Evolutionary conservation across 2,329 filamentous ascomycete species (phyloP).

Genomic region (Ophidiomyces ophidiicola): DNA sequence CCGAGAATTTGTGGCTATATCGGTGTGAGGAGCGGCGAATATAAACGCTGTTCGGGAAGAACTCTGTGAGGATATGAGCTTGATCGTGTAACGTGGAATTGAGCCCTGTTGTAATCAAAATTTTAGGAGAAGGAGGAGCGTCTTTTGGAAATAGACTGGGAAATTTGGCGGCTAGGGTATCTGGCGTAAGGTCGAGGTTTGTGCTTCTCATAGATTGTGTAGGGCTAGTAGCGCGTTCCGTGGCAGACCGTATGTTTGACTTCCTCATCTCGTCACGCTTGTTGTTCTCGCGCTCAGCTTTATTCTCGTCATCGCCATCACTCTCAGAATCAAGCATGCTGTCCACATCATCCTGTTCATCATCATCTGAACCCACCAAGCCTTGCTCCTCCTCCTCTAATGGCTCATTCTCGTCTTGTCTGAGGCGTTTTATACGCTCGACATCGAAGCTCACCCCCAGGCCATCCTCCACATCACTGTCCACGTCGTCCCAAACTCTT

Average conservation of each 20-base stretch:
- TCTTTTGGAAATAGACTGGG: slow-evolving; percentile 44
- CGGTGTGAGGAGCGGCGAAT: slow-evolving; percentile 74
- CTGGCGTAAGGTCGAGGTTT: slow-evolving; percentile 48
- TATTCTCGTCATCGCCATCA: slow-evolving; percentile 33
- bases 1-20: slow-evolving; percentile 79
- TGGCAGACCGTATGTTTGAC: slow-evolving; percentile 27
- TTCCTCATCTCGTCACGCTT: slow-evolving; percentile 25
- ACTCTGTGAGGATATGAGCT: slow-evolving; percentile 60
- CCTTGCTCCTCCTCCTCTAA: slow-evolving; percentile 28
- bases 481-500: slow-evolving; percentile 75
- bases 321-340: slow-evolving; percentile 60
- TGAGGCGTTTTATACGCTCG: slow-evolving; percentile 38
- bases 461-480: slow-evolving; percentile 38
- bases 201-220: slow-evolving; percentile 45
- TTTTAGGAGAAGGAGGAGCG: slow-evolving; percentile 56
- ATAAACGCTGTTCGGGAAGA: slow-evolving; percentile 74
- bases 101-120: slow-evolving; percentile 81
- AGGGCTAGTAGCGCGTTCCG: slow-evolving; percentile 43
- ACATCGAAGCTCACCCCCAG: slow-evolving; percentile 39
- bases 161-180: slow-evolving; percentile 50
- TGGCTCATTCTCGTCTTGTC: slow-evolving; percentile 35
- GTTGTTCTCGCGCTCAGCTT: slow-evolving; percentile 39
- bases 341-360: slow-evolving; percentile 50
- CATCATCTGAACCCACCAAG: slow-evolving; percentile 37
- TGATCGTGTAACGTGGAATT: slow-evolving; percentile 80